Percentiles rank a stretch among this genome's conserved stretches.
These are phyloP conservation scores for Aspergillus nidulans DNA, from an alignment of 495 filamentous ascomycete genomes.

Conservation along the genomic window DNA sequence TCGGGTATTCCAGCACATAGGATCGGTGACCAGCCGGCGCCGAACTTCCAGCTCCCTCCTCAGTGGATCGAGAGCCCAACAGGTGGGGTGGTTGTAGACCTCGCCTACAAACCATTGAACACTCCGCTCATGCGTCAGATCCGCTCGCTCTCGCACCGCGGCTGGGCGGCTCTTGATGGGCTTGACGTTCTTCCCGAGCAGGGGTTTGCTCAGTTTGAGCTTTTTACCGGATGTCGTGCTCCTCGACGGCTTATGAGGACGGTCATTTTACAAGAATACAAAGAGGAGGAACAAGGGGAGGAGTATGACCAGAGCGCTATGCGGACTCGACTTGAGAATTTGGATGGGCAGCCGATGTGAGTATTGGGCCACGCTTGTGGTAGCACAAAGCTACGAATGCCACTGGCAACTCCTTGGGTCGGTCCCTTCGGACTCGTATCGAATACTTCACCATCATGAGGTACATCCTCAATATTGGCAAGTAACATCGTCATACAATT, in stretches of 20 bases:
- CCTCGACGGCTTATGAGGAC: conserved; percentile 63
- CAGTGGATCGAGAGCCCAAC: conserved; percentile 73
- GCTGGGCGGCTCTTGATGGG: conserved; percentile 73
- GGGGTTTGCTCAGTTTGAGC: conserved; percentile 75
- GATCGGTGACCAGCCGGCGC: conserved; percentile 55
- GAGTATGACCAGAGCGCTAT: conserved; percentile 32
- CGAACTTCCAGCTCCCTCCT: conserved; percentile 64
- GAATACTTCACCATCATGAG: too few relatives aligned
- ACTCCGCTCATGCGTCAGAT: conserved; percentile 69
- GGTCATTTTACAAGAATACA: conserved; percentile 38
- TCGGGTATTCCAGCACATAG: conserved; percentile 69
- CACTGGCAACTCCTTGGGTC: too few relatives aligned
- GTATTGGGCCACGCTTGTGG: too few relatives aligned
- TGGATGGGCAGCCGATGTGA: conserved; percentile 38
- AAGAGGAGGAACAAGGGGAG: conserved; percentile 34
- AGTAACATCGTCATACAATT: too few relatives aligned
- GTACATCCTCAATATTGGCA: too few relatives aligned
- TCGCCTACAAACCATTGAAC: conserved; percentile 68
- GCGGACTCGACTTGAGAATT: conserved; percentile 29
- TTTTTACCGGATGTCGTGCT: conserved; percentile 72
- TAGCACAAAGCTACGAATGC: too few relatives aligned
- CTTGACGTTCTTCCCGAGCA: conserved; percentile 74
- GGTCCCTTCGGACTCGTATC: too few relatives aligned
- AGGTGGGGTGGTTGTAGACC: conserved; percentile 71
- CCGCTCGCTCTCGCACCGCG: conserved; percentile 48